A percentile compares a stretch with the other conserved stretches of the same genome.
phyloP scores from a whole-genome alignment of 192 early-diverging fungal species.

The Thoreauomyces humboldtii region DNA sequence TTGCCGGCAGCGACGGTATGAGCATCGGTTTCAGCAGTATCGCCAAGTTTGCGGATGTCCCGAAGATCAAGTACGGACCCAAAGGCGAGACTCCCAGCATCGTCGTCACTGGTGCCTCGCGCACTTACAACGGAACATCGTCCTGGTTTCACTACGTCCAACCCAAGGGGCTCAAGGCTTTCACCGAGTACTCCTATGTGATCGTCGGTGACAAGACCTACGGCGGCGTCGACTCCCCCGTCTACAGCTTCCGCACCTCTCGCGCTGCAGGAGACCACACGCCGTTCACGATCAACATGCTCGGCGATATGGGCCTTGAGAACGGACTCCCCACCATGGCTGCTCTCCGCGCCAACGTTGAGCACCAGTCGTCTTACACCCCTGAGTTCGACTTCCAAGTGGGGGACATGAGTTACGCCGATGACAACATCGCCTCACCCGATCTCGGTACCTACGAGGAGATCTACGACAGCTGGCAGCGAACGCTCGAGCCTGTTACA shows the following conservation, averaged over 20 bases:
- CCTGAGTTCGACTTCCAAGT: conserved; percentile 1
- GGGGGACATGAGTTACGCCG: not conserved
- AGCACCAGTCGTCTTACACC: not conserved
- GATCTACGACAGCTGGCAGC: not conserved
- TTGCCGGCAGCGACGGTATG: not conserved
- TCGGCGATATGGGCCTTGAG: not conserved
- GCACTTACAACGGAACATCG: not conserved
- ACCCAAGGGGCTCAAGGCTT: not conserved
- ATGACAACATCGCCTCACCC: not conserved
- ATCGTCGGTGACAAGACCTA: not conserved
- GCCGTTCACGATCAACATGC: not conserved
- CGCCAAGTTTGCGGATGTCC: not conserved
- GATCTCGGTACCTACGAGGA: not conserved
- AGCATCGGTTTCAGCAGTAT: not conserved
- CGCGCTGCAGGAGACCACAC: not conserved
- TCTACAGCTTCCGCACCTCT: not conserved
- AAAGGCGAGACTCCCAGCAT: not conserved
- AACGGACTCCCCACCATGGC: not conserved
- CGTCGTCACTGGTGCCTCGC: not conserved
- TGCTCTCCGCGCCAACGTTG: not conserved
- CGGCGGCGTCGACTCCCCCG: not conserved
- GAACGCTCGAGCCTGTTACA: not conserved
- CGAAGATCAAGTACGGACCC: not conserved
- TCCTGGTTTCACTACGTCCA: not conserved
- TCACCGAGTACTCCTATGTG: not conserved